Evolutionary conservation across 768 basidiomycete genomes (phyloP).

Genomic region (Pleurotus sapidus): DNA sequence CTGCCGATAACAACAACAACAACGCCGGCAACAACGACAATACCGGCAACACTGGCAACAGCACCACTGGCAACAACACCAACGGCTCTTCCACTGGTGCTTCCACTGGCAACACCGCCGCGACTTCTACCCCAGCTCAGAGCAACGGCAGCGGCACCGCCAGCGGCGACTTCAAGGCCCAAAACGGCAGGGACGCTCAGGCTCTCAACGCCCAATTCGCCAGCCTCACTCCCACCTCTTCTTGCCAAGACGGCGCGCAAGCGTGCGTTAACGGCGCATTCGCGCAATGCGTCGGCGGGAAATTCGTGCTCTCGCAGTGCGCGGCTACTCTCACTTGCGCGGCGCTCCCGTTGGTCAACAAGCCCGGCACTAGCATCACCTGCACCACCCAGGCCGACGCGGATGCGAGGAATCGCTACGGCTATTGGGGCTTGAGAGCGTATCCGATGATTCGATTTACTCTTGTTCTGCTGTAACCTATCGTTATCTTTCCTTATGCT

Average conservation of each 20-base stretch:
- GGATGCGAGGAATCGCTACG: conserved; percentile 33
- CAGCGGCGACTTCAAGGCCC: conserved; percentile 22
- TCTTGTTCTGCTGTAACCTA: too few species aligned
- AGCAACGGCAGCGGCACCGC: neutral
- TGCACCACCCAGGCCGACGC: conserved; percentile 46
- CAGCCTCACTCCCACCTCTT: conserved; percentile 30
- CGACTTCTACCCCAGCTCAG: neutral
- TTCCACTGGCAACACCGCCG: neutral
- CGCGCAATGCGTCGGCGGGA: conserved; percentile 48
- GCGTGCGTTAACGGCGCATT: conserved; percentile 43
- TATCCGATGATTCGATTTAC: too few species aligned
- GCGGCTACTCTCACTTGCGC: conserved; percentile 27
- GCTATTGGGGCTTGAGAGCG: conserved; percentile 30
- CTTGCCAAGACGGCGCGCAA: conserved; percentile 37
- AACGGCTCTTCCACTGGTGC: neutral
- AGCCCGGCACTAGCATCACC: conserved; percentile 36
- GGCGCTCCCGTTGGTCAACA: conserved; percentile 42
- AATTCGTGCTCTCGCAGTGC: conserved; percentile 28
- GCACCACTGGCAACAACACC: neutral
- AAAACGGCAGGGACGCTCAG: conserved; percentile 37
- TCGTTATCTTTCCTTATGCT: too few species aligned
- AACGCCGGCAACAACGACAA: neutral
- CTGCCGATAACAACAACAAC: neutral
- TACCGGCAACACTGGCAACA: conserved; percentile 1
- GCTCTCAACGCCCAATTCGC: conserved; percentile 38